Evolutionary conservation across 1,284 basidiomycete genomes (phyloP).

Genomic region (Dichomitus squalens): DNA sequence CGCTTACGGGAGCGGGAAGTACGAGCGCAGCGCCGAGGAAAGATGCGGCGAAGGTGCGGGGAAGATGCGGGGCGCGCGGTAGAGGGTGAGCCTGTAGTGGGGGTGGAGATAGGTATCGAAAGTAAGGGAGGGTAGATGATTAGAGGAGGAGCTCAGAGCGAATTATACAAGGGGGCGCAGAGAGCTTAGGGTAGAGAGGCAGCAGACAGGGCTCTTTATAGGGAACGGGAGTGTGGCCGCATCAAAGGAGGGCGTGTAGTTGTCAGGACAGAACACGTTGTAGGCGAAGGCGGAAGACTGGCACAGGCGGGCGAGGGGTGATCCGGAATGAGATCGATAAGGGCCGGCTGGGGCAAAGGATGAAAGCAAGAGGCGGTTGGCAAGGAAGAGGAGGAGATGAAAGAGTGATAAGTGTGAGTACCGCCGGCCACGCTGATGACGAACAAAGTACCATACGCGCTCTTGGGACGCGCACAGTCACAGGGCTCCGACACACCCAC

Average conservation of each 20-base stretch:
- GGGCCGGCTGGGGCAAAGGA: constrained; percentile 21
- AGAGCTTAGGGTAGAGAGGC: constrained; percentile 12
- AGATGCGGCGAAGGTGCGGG: constrained; percentile 10
- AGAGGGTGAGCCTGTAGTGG: not conserved
- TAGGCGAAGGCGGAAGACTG: constrained; percentile 23
- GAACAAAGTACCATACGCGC: not conserved
- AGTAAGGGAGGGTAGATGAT: constrained; percentile 20
- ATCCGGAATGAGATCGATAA: constrained; percentile 36
- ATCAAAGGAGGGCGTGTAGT: constrained; percentile 16
- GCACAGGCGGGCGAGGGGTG: constrained; percentile 32
- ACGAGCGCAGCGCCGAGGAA: constrained; percentile 5
- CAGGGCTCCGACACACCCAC: constrained; percentile 14
- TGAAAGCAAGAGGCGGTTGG: constrained; percentile 19
- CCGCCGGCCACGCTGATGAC: not conserved
- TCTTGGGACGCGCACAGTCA: constrained; percentile 9
- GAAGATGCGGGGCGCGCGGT: not conserved
- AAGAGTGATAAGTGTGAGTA: constrained; percentile 18
- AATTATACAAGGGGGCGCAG: constrained; percentile 22
- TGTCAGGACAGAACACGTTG: constrained; percentile 18
- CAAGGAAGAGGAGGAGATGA: constrained; percentile 23
- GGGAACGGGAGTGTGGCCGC: constrained; percentile 7
- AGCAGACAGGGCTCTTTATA: constrained; percentile 17
- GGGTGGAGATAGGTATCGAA: not conserved
- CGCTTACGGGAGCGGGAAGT: constrained; percentile 20
- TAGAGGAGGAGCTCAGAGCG: constrained; percentile 21